Conservation (phyloP, 495 filamentous ascomycete genomes). For the Cryomyces minteri region DNA sequence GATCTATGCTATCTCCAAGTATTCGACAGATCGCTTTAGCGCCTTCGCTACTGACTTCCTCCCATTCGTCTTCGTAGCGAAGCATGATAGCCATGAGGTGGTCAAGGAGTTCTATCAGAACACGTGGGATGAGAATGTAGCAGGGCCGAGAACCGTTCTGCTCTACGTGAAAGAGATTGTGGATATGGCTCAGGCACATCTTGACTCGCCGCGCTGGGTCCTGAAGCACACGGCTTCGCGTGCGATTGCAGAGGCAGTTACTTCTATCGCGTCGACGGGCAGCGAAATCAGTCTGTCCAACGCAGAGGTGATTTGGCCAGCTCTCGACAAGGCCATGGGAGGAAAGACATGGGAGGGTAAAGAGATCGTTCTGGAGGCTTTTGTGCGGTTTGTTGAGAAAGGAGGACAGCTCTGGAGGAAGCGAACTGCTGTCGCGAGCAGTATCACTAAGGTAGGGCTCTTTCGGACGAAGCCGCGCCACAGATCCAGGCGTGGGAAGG, state of each 20-base stretch:
- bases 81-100: constrained; percentile 65
- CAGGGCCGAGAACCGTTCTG: constrained; percentile 60
- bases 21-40: constrained; percentile 71
- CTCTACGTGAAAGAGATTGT: constrained; percentile 75
- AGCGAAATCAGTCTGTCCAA: constrained; percentile 33
- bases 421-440: constrained; percentile 25
- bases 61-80: constrained; percentile 75
- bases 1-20: constrained; percentile 59
- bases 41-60: constrained; percentile 52
- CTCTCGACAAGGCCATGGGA: constrained; percentile 55
- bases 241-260: constrained; percentile 53
- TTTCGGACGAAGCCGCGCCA: not conserved
- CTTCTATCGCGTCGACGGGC: constrained; percentile 5
- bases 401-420: constrained; percentile 37
- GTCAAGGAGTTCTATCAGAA: constrained; percentile 58
- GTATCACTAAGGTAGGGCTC: constrained; percentile 33
- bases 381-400: constrained; percentile 55
- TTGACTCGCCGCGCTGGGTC: constrained; percentile 68
- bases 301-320: constrained; percentile 55
- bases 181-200: constrained; percentile 38
- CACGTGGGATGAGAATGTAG: constrained; percentile 80
- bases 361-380: constrained; percentile 71
- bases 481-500: not conserved
- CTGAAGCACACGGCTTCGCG: constrained; percentile 78
- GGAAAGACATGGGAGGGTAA: constrained; percentile 92